Evolutionary conservation across 306 rosid genomes (phyloP).

Genomic region (Vigna reflexopilosa): DNA sequence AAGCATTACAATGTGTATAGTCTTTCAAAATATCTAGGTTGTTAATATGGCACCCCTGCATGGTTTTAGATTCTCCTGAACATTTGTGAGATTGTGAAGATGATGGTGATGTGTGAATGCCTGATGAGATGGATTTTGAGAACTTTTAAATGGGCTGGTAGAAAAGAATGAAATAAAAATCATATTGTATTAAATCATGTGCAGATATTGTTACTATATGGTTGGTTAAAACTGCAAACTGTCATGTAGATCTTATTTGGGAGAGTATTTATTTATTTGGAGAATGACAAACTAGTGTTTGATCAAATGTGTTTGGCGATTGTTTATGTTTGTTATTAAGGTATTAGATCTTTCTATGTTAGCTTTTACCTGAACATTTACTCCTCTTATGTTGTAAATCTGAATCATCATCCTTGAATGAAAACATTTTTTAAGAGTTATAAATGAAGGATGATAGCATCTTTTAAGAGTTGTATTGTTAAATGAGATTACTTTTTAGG

Average conservation of each 20-base stretch:
- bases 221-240: background rate
- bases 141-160: background rate
- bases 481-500: background rate
- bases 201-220: constrained; percentile 3
- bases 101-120: constrained; percentile 12
- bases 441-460: too few species aligned
- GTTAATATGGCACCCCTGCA: background rate
- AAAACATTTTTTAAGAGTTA: background rate
- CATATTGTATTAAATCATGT: background rate
- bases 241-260: background rate
- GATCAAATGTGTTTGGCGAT: background rate
- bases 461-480: background rate
- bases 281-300: constrained; percentile 15
- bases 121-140: background rate
- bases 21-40: constrained; percentile 27
- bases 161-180: background rate
- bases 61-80: constrained; percentile 2
- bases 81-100: constrained; percentile 17
- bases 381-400: background rate
- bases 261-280: background rate
- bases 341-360: background rate
- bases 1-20: background rate
- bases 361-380: background rate
- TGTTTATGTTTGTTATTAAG: constrained; percentile 10
- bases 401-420: background rate